A percentile compares a stretch with the other conserved stretches of the same genome.
Conservation (phyloP, 768 basidiomycete species). For the Cystofilobasidium ferigula region DNA sequence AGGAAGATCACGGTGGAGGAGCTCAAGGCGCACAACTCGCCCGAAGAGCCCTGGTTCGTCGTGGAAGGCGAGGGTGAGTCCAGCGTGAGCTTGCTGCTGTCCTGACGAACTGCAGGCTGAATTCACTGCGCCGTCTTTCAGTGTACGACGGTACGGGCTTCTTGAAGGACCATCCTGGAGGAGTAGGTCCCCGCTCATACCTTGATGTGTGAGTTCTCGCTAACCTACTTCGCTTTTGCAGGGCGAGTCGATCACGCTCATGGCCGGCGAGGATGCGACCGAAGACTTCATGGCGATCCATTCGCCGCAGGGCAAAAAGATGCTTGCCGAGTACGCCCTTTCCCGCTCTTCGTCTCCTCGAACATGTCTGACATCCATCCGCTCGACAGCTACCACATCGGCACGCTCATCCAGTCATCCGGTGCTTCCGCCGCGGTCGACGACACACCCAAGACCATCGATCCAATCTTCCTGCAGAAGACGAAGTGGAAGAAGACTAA, state of each 20-base stretch:
- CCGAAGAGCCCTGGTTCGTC: slow-evolving; percentile 45
- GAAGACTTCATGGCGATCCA: slow-evolving; percentile 59
- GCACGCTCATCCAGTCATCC: slow-evolving; percentile 39
- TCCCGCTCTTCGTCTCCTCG: neutral
- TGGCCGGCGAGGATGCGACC: slow-evolving; percentile 52
- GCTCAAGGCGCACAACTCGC: slow-evolving; percentile 39
- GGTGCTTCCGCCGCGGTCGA: slow-evolving; percentile 2
- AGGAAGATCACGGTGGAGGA: slow-evolving; percentile 45
- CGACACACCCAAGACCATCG: neutral
- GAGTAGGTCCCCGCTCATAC: slow-evolving; percentile 31
- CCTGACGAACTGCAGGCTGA: neutral
- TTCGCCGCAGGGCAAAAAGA: slow-evolving; percentile 45
- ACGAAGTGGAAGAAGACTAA: slow-evolving; percentile 46
- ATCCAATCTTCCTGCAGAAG: slow-evolving; percentile 42
- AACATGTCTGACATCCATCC: neutral
- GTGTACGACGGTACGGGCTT: slow-evolving; percentile 50
- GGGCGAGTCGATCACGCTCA: slow-evolving; percentile 45
- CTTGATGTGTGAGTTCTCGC: too few relatives aligned
- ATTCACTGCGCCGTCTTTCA: neutral
- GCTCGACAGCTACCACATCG: slow-evolving; percentile 43
- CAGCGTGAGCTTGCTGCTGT: neutral
- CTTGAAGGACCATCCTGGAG: slow-evolving; percentile 52
- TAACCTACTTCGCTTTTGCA: neutral
- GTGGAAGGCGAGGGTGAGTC: slow-evolving; percentile 42
- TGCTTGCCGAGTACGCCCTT: slow-evolving; percentile 41